These are phyloP conservation scores for Austropuccinia psidii DNA, from an alignment of 1,284 basidiomycete genomes.

Conservation along the genomic window DNA sequence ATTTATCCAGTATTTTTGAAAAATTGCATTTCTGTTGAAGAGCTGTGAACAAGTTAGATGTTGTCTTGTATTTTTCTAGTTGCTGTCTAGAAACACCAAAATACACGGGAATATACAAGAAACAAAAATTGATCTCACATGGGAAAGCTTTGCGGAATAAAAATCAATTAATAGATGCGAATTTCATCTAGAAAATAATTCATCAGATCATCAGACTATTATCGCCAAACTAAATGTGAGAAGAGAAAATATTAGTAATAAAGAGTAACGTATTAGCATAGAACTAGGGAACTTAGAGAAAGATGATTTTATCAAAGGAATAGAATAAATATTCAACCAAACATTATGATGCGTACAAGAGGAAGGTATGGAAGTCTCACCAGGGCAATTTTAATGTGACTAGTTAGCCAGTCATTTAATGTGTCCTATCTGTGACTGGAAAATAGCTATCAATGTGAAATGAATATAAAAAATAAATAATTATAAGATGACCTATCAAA, in stretches of 20 bases:
- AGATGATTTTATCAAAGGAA: too few species aligned
- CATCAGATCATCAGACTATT: not conserved
- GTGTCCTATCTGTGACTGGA: too few species aligned
- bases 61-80: too few species aligned
- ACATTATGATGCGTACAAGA: not conserved
- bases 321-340: not conserved
- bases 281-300: not conserved
- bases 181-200: not conserved
- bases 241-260: not conserved
- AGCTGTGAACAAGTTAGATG: too few species aligned
- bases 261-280: not conserved
- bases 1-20: too few species aligned
- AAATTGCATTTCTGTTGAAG: too few species aligned
- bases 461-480: too few species aligned
- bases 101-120: not conserved
- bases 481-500: too few species aligned
- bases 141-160: not conserved
- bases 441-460: too few species aligned
- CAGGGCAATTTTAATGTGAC: too few species aligned
- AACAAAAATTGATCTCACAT: not conserved
- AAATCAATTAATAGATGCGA: not conserved
- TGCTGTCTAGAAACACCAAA: too few species aligned
- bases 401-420: too few species aligned
- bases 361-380: not conserved
- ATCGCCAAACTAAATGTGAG: not conserved